Base-by-base conservation (phyloP, 2,329 filamentous ascomycete genomes). In the Aspergillus versicolor region DNA sequence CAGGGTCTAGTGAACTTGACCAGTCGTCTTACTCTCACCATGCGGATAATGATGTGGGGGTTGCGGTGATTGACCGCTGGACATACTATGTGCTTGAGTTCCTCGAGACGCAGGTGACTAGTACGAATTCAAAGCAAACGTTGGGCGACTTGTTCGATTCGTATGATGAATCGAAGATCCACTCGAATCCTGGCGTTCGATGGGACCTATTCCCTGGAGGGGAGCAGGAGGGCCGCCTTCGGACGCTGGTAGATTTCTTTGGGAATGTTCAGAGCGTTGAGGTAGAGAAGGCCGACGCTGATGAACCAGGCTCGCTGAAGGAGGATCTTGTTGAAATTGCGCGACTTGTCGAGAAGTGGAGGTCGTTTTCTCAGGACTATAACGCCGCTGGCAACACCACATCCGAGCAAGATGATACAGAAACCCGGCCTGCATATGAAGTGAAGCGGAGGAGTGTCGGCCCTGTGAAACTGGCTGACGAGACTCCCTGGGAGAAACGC, bases 41-140 rank as follows among this genome's bases (percentile, higher is more conserved):
- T 73, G 94, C 94, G 55, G 94, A 99, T 76, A 96, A 93, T 75
- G 94, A 99, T 70, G 92, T 99, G 34, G 94, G 94, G 37, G 94
- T 99, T 22, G 94, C 94, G 32, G 94, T 99, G 63, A 99, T 99
- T 72, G 94, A 99, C 74, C 88, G 94, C 60, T 99, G 95, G 81
- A 99, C 94, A 6, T 99, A 97, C 77, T 97, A 97, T 78, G 96
- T 96, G 69, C 85, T 99, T 52, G 94, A 99, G 68, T 99, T 97
- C 73, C 84, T 99, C 32, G 94, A 99, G 74, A 90, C 86, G 3
- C 88, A 96, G 68, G 90, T 97, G 58, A 88, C 88, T 59, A 92
- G 93, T 63, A 86, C 92, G 42, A 89, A 86, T 69, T 92, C 88
- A 64, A 94, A 96, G 72, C 88, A 92, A 76, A 96, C 92, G 0